Evolutionary conservation across 192 early-diverging fungal species (phyloP), one percentile per base, ranked within the genome.

Genomic region (Geosiphon pyriformis): DNA sequence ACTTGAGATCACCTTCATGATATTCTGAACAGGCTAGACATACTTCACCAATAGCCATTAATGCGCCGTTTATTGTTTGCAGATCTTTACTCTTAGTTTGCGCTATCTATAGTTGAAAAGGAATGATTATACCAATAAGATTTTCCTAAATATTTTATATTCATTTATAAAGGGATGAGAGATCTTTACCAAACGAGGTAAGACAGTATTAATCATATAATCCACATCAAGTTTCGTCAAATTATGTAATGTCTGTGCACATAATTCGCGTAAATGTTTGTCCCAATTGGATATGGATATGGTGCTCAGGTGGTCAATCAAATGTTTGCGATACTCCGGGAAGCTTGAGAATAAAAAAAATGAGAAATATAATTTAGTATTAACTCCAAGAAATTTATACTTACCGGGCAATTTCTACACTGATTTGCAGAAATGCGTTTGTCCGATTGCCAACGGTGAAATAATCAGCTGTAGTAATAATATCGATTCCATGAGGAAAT

Each of bases 401-500:
- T 68, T 80, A 89, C 87, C 80, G 74, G 25, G 93, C 91, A 46
- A 99, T 86, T 26, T 77, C 75, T 1, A 83, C 72, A 17, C 88
- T 87, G 15, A 94, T 83, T 8, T 78, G 78, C 35, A 92, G 64
- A 68, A 86, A 96, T 0, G 92, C 78, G 53, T 83, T 85, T 59
- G 69, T 86, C 56, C 89, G 83, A 59, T 90, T 95, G 35, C 96
- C 93, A 0, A 99, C 80, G 2, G 88, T 82, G 75, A 94, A 96
- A 75, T 94, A 99, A 73, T 99, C 95, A 0, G 94, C 94, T 27
- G 82, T 77, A 50, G 90, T 92, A 42, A 98, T 83, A 61, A 99
- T 89, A 6, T 91, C 83, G 61, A 99, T 95, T 0, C 96, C 96
- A 74, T 92, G 89, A 26, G 96, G 93, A 60, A 98, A 97, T 35